Percentiles rank a stretch among this genome's conserved stretches.
Conservation (phyloP, 257 asterid genomes). For the Marsdenia floribunda region DNA sequence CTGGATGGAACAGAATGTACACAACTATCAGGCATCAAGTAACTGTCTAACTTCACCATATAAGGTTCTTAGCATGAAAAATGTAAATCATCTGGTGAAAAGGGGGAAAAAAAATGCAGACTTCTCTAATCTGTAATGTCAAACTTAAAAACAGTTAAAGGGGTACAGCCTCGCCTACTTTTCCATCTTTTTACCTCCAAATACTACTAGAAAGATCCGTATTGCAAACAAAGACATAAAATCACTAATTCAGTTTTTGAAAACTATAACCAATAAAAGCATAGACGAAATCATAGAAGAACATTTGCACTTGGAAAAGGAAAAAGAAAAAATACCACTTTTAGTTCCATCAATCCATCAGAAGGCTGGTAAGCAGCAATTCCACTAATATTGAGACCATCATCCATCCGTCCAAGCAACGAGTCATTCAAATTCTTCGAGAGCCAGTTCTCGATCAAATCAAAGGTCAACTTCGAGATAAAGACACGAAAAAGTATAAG, state of each 20-base stretch:
- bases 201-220: not conserved
- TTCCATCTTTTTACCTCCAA: not conserved
- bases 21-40: not conserved
- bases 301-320: not conserved
- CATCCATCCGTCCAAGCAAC: constrained; percentile 39
- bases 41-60: not conserved
- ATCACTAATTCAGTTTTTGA: not conserved
- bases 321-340: constrained; percentile 46
- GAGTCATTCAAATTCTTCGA: constrained; percentile 38
- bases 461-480: constrained; percentile 63
- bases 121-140: not conserved
- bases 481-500: constrained; percentile 9
- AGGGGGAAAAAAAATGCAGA: not conserved
- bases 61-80: not conserved
- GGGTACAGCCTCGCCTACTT: not conserved
- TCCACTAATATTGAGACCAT: constrained; percentile 44
- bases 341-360: constrained; percentile 74
- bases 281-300: not conserved
- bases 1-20: not conserved
- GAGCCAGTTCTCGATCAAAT: constrained; percentile 83
- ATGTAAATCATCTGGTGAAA: too few relatives aligned
- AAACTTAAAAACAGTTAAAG: not conserved
- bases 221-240: not conserved
- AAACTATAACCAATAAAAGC: not conserved
- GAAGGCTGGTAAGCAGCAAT: constrained; percentile 74